Evolutionary conservation across 257 asterid species (phyloP).

Genomic region (Cordia subcordata): DNA sequence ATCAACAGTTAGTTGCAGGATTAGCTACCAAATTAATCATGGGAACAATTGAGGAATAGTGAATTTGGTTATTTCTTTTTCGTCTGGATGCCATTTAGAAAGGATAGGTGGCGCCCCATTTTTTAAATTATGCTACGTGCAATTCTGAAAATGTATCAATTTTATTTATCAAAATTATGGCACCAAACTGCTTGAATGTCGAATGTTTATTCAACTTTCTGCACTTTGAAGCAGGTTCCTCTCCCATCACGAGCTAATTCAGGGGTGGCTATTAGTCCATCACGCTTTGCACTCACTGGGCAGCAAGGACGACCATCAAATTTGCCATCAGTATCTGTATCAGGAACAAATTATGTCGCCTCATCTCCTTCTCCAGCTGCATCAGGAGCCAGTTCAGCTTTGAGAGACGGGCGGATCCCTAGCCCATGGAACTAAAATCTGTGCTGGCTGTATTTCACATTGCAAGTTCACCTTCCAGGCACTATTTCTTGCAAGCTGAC

Average conservation of each 20-base stretch:
- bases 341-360: conserved; percentile 62
- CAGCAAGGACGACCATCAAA: conserved; percentile 49
- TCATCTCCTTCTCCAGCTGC: conserved; percentile 97
- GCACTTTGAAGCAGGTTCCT: conserved; percentile 45
- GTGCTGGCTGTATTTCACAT: not conserved
- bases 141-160: not conserved
- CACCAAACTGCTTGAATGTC: not conserved
- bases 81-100: too few species aligned
- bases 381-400: conserved; percentile 81
- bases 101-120: too few species aligned
- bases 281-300: conserved; percentile 58
- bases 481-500: not conserved
- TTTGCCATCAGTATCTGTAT: conserved; percentile 47
- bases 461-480: too few species aligned
- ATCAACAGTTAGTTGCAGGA: too few species aligned
- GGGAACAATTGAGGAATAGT: too few species aligned
- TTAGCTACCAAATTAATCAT: too few species aligned
- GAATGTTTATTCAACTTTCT: not conserved
- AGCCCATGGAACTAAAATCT: conserved; percentile 62
- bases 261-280: conserved; percentile 68
- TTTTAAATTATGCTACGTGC: too few species aligned
- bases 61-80: too few species aligned
- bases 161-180: not conserved
- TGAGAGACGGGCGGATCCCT: conserved; percentile 58
- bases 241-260: conserved; percentile 53